These are phyloP conservation scores for Saccharomyces hybrid DNA, from an alignment of 1,139 yeast species.

Conservation along the genomic window DNA sequence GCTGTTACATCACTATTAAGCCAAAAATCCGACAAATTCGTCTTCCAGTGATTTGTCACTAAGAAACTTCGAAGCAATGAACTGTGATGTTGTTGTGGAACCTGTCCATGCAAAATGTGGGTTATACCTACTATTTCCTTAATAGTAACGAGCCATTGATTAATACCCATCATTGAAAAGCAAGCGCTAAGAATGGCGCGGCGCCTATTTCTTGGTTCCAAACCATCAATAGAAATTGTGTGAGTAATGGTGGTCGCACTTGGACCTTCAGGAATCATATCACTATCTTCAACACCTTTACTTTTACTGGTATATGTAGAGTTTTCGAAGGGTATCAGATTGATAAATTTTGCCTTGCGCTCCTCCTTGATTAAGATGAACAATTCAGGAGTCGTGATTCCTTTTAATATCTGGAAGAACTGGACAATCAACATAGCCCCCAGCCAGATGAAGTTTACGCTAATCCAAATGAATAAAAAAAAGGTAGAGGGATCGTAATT, in stretches of 20 bases:
- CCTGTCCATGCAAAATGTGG: conserved; percentile 7
- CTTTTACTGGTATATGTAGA: neutral
- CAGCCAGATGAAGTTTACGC: conserved; percentile 62
- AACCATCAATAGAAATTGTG: conserved; percentile 22
- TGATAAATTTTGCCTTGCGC: conserved; percentile 1
- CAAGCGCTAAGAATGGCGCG: conserved; percentile 10
- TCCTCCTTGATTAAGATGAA: conserved; percentile 30
- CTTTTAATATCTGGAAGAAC: conserved; percentile 62
- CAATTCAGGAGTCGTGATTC: conserved; percentile 69
- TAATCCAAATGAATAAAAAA: conserved; percentile 48
- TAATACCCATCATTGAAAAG: conserved; percentile 30
- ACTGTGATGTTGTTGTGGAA: conserved; percentile 1
- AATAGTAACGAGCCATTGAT: conserved; percentile 30
- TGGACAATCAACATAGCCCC: conserved; percentile 57
- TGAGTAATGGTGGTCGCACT: conserved; percentile 17
- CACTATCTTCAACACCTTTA: neutral
- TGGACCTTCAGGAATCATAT: conserved; percentile 3
- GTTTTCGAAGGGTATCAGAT: neutral
- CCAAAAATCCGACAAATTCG: conserved; percentile 63
- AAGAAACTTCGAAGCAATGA: conserved; percentile 40
- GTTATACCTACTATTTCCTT: conserved; percentile 24
- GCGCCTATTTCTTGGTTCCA: neutral
- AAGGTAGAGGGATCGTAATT: conserved; percentile 47
- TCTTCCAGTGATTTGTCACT: conserved; percentile 31
- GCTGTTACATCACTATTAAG: conserved; percentile 42